These are phyloP conservation scores for Candida frijolesensis DNA, from an alignment of 1,139 yeast species.

Conservation along the genomic window DNA sequence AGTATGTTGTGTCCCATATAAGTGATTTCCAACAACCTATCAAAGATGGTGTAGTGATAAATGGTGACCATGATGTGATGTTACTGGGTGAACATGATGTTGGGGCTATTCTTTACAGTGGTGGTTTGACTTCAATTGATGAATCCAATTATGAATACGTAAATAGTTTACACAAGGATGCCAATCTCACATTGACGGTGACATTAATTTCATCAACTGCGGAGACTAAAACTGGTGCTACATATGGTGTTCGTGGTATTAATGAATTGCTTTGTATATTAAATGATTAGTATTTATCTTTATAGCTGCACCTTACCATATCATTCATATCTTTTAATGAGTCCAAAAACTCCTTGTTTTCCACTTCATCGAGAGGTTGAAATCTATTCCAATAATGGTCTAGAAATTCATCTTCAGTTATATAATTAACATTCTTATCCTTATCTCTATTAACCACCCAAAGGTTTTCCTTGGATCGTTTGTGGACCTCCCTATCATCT, in stretches of 20 bases:
- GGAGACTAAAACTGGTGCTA: constrained; percentile 61
- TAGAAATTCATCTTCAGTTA: constrained; percentile 60
- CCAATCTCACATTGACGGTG: constrained; percentile 52
- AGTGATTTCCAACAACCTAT: constrained; percentile 8
- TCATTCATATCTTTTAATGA: constrained; percentile 58
- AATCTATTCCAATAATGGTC: constrained; percentile 57
- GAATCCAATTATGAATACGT: constrained; percentile 71
- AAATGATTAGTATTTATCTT: constrained; percentile 32
- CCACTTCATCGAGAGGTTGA: constrained; percentile 48
- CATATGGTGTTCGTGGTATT: constrained; percentile 71
- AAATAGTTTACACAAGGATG: constrained; percentile 40
- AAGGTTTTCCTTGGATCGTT: constrained; percentile 70
- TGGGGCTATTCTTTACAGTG: constrained; percentile 57
- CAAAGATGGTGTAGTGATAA: constrained; percentile 5
- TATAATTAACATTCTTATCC: constrained; percentile 24
- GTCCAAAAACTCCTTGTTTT: constrained; percentile 41
- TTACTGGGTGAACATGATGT: constrained; percentile 16
- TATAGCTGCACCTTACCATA: constrained; percentile 48
- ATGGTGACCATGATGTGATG: constrained; percentile 19
- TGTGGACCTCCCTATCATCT: constrained; percentile 83
- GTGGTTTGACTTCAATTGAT: constrained; percentile 69
- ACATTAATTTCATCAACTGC: constrained; percentile 47
- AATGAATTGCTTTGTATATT: constrained; percentile 66
- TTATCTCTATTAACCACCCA: constrained; percentile 67
- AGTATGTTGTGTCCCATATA: constrained; percentile 25